Percentiles rank a stretch among this genome's conserved stretches.
Evolutionary conservation across 2,329 filamentous ascomycete species (phyloP).

Genomic region (Aspergillus carbonarius): DNA sequence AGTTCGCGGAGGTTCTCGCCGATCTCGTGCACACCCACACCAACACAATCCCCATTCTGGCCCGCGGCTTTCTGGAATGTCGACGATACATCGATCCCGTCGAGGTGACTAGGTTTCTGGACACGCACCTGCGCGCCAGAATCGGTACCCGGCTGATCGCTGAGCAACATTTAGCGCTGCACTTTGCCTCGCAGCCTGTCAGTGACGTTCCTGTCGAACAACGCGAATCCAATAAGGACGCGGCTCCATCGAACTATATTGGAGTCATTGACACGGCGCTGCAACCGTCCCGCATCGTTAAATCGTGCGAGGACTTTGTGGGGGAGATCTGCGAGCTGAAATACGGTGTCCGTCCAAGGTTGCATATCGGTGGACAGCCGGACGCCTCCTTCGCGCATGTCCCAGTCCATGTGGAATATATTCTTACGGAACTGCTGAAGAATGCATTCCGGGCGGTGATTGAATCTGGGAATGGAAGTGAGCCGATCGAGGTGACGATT

Average conservation of each 20-base stretch:
- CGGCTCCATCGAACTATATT: conserved; percentile 65
- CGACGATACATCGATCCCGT: conserved; percentile 79
- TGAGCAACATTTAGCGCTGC: conserved; percentile 93
- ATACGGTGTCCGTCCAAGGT: conserved; percentile 80
- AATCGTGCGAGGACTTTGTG: conserved; percentile 84
- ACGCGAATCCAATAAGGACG: conserved; percentile 13
- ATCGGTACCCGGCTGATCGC: conserved; percentile 94
- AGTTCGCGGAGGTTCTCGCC: conserved; percentile 88
- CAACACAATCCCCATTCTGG: conserved; percentile 91
- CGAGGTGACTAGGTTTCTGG: conserved; percentile 88
- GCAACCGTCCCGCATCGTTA: conserved; percentile 75
- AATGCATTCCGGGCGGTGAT: conserved; percentile 94
- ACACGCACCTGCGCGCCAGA: conserved; percentile 87
- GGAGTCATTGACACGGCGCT: conserved; percentile 93
- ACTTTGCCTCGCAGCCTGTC: conserved; percentile 72
- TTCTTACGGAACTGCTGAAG: conserved; percentile 92
- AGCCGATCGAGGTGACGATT: conserved; percentile 89
- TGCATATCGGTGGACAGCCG: conserved; percentile 80
- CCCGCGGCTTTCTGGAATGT: conserved; percentile 89
- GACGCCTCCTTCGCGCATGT: conserved; percentile 90
- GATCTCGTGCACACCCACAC: conserved; percentile 94
- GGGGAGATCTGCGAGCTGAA: conserved; percentile 95
- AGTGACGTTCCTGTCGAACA: conserved; percentile 46
- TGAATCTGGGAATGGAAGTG: conserved; percentile 73
- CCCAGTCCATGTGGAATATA: conserved; percentile 95